These are phyloP conservation scores for Oidium heveae DNA, from an alignment of 2,329 filamentous ascomycete genomes.

Conservation along the genomic window DNA sequence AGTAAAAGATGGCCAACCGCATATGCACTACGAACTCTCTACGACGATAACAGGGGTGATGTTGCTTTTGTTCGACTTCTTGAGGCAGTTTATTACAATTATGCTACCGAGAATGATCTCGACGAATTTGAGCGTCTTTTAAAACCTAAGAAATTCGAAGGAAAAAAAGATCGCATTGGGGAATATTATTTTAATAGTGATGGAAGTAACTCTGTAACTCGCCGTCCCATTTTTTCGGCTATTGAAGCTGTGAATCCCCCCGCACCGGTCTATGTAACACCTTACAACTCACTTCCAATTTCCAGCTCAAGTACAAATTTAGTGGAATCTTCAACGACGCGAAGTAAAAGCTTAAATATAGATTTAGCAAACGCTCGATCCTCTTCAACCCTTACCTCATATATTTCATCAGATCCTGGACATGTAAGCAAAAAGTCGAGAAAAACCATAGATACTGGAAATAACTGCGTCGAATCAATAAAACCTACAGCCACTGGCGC, in stretches of 20 bases:
- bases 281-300: slow-evolving; percentile 4
- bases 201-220: slow-evolving; percentile 10
- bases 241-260: slow-evolving; percentile 5
- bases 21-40: slow-evolving; percentile 32
- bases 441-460: slow-evolving; percentile 5
- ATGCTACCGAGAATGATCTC: slow-evolving; percentile 25
- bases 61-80: slow-evolving; percentile 28
- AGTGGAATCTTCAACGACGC: neutral
- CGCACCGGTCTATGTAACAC: slow-evolving; percentile 6
- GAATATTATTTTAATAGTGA: slow-evolving; percentile 24
- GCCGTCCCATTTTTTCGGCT: slow-evolving; percentile 2
- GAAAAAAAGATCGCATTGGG: slow-evolving; percentile 25
- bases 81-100: slow-evolving; percentile 30
- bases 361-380: slow-evolving; percentile 1
- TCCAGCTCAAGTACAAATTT: neutral
- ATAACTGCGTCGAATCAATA: neutral
- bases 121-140: slow-evolving; percentile 26
- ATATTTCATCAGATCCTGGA: neutral
- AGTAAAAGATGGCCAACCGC: slow-evolving; percentile 34
- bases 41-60: slow-evolving; percentile 29
- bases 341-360: neutral
- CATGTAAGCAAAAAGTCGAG: slow-evolving; percentile 10
- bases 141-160: slow-evolving; percentile 29
- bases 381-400: neutral
- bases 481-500: neutral